phyloP scores from a whole-genome alignment of 2,329 filamentous ascomycete genomes.

The Clarireedia monteithiana region DNA sequence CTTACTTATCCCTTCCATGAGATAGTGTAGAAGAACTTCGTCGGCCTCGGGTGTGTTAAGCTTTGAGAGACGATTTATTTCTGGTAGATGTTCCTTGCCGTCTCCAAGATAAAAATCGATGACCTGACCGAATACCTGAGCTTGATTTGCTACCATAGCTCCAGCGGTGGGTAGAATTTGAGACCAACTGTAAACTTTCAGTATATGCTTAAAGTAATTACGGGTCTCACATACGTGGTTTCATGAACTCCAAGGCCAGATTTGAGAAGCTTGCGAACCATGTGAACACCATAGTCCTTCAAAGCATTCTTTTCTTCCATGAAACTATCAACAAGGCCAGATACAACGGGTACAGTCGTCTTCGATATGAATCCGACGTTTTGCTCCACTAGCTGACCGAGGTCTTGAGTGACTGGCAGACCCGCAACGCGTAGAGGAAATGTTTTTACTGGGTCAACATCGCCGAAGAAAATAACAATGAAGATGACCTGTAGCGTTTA shows the following conservation, averaged over 20 bases:
- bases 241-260: slow-evolving; percentile 54
- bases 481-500: slow-evolving; percentile 47
- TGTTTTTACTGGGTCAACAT: slow-evolving; percentile 56
- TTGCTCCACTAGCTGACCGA: slow-evolving; percentile 53
- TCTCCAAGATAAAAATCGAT: slow-evolving; percentile 62
- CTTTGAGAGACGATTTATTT: slow-evolving; percentile 51
- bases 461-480: slow-evolving; percentile 58
- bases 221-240: slow-evolving; percentile 33
- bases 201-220: slow-evolving; percentile 39
- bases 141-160: slow-evolving; percentile 62
- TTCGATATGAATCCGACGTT: slow-evolving; percentile 45
- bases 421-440: slow-evolving; percentile 51
- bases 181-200: slow-evolving; percentile 36
- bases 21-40: slow-evolving; percentile 57
- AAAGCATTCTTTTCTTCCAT: slow-evolving; percentile 34
- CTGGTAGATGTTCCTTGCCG: slow-evolving; percentile 46
- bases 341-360: slow-evolving; percentile 3
- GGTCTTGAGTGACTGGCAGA: slow-evolving; percentile 52
- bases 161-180: slow-evolving; percentile 57
- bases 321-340: slow-evolving; percentile 26
- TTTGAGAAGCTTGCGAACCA: slow-evolving; percentile 57
- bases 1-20: slow-evolving; percentile 45
- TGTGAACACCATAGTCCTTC: slow-evolving; percentile 50
- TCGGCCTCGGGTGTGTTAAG: slow-evolving; percentile 48
- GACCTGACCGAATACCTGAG: slow-evolving; percentile 62